phyloP scores from a whole-genome alignment of 345 rosid species.

The Cochlearia excelsa region DNA sequence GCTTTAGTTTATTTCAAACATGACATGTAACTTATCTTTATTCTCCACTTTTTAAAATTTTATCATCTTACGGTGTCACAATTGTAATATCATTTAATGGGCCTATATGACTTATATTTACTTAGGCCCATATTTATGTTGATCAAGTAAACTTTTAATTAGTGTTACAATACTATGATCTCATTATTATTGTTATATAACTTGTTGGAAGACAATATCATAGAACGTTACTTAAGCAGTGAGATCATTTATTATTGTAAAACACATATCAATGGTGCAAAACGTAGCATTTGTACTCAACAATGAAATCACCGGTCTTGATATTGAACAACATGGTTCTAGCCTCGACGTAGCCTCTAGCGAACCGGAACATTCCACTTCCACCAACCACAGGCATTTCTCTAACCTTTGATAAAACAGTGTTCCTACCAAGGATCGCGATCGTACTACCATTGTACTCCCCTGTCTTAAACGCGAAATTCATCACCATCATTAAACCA shows the following conservation, averaged over 20 bases:
- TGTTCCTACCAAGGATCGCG: too few species aligned
- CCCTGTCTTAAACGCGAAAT: too few species aligned
- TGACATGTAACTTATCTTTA: constrained; percentile 27
- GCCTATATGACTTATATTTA: not conserved
- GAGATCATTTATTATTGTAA: not conserved
- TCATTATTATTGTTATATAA: too few species aligned
- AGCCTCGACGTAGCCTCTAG: constrained; percentile 48
- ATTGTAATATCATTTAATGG: constrained; percentile 15
- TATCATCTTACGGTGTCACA: too few species aligned
- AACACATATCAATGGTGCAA: constrained; percentile 31
- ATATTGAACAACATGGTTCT: constrained; percentile 27
- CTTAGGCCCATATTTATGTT: too few species aligned
- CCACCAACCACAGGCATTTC: constrained; percentile 64
- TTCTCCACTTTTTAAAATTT: not conserved
- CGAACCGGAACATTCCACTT: constrained; percentile 51
- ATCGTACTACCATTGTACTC: too few species aligned
- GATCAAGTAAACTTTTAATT: too few species aligned
- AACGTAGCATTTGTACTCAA: constrained; percentile 40
- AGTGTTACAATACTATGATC: too few species aligned
- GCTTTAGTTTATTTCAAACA: constrained; percentile 18
- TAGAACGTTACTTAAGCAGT: not conserved
- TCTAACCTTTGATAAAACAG: constrained; percentile 21
- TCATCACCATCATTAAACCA: too few species aligned
- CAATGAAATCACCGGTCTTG: constrained; percentile 27
- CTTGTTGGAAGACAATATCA: too few species aligned